A percentile compares a stretch with the other conserved stretches of the same genome.
Conservation (phyloP, 306 rosid genomes). For the Cotoneaster glaucophyllus region DNA sequence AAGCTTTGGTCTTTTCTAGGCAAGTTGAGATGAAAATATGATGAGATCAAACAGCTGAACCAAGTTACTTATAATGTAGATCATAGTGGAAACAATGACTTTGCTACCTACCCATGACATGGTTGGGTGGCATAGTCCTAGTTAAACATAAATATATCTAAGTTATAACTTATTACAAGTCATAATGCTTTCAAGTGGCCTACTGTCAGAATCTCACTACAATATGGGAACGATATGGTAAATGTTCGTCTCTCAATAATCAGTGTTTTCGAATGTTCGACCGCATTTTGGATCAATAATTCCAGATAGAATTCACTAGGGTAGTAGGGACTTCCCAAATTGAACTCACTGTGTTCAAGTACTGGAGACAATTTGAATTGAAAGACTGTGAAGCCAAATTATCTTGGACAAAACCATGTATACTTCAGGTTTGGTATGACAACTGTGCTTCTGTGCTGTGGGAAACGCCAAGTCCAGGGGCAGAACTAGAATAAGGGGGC, state of each 20-base stretch:
- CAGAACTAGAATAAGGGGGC: too few species aligned
- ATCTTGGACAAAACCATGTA: not conserved
- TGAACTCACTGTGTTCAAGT: not conserved
- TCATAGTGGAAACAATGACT: not conserved
- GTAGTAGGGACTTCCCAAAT: not conserved
- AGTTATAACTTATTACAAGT: too few species aligned
- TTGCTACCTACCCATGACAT: not conserved
- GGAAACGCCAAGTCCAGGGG: not conserved
- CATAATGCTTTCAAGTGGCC: not conserved
- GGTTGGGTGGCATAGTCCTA: not conserved
- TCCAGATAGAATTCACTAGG: too few species aligned
- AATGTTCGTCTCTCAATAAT: too few species aligned
- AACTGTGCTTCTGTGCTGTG: not conserved
- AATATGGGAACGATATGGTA: not conserved
- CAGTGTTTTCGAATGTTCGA: too few species aligned
- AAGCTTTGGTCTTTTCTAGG: not conserved
- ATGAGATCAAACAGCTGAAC: not conserved
- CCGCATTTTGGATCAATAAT: too few species aligned
- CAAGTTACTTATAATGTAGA: not conserved
- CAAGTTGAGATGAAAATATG: too few species aligned
- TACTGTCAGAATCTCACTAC: not conserved
- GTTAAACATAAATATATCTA: not conserved
- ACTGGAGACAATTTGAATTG: not conserved
- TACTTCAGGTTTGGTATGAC: not conserved
- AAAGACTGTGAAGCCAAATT: not conserved